Conservation (phyloP, 257 asterid genomes). For the Solanum tarapatanum region DNA sequence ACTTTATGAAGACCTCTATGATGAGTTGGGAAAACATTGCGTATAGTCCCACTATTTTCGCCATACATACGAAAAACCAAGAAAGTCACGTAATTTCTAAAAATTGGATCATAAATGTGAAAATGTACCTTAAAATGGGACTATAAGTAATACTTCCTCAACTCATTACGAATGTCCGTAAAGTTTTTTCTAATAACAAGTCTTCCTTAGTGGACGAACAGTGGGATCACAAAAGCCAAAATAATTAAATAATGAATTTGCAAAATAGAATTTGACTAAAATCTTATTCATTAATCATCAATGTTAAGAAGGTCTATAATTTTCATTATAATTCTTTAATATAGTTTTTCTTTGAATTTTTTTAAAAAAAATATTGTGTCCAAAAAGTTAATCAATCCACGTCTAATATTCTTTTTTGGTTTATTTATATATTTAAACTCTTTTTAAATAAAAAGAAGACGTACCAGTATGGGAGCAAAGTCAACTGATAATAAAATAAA, state of each 20-base stretch:
- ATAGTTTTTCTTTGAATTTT: background rate
- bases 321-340: background rate
- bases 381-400: background rate
- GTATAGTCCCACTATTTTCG: no score
- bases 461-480: background rate
- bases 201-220: background rate
- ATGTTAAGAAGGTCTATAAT: background rate
- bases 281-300: background rate
- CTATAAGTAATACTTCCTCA: no score
- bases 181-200: rapidly evolving
- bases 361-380: background rate
- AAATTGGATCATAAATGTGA: no score
- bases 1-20: no score
- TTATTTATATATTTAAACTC: background rate
- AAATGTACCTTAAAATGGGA: no score
- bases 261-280: background rate
- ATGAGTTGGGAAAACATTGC: no score
- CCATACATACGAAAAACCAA: no score
- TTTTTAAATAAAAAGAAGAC: background rate
- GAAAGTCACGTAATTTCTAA: no score
- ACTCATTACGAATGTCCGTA: no score
- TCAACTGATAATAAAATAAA: background rate
- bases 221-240: background rate
- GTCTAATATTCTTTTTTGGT: background rate
- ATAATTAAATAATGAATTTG: background rate